phyloP scores from a whole-genome alignment of 2,329 filamentous ascomycete genomes.

The Colletotrichum abscissum region DNA sequence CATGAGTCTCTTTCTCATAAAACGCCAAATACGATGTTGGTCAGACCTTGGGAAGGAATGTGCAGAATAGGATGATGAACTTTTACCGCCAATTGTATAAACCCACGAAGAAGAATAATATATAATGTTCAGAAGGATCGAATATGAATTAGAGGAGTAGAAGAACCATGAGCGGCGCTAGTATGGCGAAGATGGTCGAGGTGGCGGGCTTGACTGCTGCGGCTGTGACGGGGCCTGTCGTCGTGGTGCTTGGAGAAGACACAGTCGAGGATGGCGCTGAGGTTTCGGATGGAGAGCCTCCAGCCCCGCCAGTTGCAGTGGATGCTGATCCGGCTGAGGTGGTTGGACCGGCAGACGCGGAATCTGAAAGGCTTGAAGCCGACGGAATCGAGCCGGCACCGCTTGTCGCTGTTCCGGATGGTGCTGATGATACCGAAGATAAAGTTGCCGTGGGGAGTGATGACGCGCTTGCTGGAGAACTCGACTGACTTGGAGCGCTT shows the following conservation, averaged over 20 bases:
- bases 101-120: not conserved
- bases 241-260: slow-evolving; percentile 1
- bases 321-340: not conserved
- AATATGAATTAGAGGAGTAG: slow-evolving; percentile 17
- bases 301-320: not conserved
- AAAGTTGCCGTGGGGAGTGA: not conserved
- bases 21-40: not conserved
- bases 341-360: not conserved
- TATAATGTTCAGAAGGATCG: slow-evolving; percentile 5
- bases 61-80: slow-evolving; percentile 12
- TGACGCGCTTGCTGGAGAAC: not conserved
- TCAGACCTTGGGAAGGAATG: slow-evolving; percentile 4
- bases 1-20: not conserved
- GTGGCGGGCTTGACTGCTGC: slow-evolving; percentile 2
- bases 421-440: not conserved
- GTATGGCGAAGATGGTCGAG: slow-evolving; percentile 14
- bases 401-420: not conserved
- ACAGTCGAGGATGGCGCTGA: not conserved
- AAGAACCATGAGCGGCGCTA: slow-evolving; percentile 26
- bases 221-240: slow-evolving; percentile 2
- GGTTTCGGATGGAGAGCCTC: not conserved
- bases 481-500: not conserved
- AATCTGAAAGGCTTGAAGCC: not conserved
- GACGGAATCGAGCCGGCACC: not conserved
- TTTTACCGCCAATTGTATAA: slow-evolving; percentile 16